Evolutionary conservation across 306 rosid genomes (phyloP).

Genomic region (Acacia acuminata): DNA sequence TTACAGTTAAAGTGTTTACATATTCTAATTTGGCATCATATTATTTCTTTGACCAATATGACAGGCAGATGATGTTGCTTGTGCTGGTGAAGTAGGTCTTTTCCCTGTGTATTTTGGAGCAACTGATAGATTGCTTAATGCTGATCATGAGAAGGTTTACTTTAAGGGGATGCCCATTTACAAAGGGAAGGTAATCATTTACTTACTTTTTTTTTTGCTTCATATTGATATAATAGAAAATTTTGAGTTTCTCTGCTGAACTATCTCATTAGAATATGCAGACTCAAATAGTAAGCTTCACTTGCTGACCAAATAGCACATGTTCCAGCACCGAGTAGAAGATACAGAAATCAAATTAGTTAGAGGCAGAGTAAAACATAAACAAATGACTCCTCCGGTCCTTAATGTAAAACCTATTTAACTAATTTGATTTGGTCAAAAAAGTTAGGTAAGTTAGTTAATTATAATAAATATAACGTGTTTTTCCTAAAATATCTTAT

Average conservation of each 20-base stretch:
- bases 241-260: constrained; percentile 1
- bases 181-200: constrained; percentile 62
- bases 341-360: background rate
- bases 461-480: too few relatives aligned
- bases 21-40: constrained; percentile 10
- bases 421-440: too few relatives aligned
- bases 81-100: constrained; percentile 79
- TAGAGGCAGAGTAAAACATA: background rate
- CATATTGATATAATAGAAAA: background rate
- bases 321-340: background rate
- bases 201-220: constrained; percentile 2
- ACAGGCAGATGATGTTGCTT: constrained; percentile 74
- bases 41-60: constrained; percentile 35
- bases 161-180: constrained; percentile 80
- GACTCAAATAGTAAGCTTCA: background rate
- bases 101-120: constrained; percentile 68
- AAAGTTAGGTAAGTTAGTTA: too few relatives aligned
- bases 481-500: too few relatives aligned
- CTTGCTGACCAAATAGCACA: background rate
- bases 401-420: too few relatives aligned
- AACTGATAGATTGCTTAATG: constrained; percentile 70
- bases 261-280: background rate
- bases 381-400: background rate
- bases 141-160: constrained; percentile 73
- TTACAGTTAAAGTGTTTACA: background rate